Base-by-base conservation (phyloP, 371 early-diverging fungal species). In the Neoconidiobolus thromboides region DNA sequence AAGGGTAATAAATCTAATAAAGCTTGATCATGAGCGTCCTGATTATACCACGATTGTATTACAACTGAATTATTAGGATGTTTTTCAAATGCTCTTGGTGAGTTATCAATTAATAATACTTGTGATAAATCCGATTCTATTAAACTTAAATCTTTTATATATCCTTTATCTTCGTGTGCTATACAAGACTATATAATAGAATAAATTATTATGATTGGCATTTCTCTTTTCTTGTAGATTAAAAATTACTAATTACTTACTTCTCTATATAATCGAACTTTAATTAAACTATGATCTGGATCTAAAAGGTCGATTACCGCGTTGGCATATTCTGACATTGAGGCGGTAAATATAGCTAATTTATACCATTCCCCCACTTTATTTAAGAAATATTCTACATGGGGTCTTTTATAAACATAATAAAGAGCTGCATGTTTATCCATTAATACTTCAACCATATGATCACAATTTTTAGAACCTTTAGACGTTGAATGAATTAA, bases 261-360 rank as follows among this genome's bases (percentile, higher is more conserved):
- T 73, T 88, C 83, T 64, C 98, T 77, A 72, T 91, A 96, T 62
- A 82, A 87, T 38, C 93, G 75, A 58, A 76, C 76, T 2, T 79
- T 74, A 60, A 96, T 80, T n/a, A 87, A 60, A 46, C 73, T 85
- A 36, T 81, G 76, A 58, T 76, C 76, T 63, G 80, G 76, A 71
- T 96, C 97, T 52, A 98, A 74, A 1, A 60, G 38, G 68, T 94
- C 93, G 53, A 96, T 91, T 42, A 98, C 96, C 10, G 97, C 96
- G 66, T 93, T 91, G 6, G 96, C 98, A 68, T 98, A 98, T 72
- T 96, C 93, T 41, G 91, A 79, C 82, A 96, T 83, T 9, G 90
- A 89, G 2, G 98, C 97, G 0, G 98, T 98, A 73, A 91, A 98
- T 15, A 98, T 85, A n/a, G 94, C 91, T n/a, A 96, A 74, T 60